These are phyloP conservation scores for Neophaeococcomyces mojaviensis DNA, from an alignment of 2,329 filamentous ascomycete species.

Conservation along the genomic window DNA sequence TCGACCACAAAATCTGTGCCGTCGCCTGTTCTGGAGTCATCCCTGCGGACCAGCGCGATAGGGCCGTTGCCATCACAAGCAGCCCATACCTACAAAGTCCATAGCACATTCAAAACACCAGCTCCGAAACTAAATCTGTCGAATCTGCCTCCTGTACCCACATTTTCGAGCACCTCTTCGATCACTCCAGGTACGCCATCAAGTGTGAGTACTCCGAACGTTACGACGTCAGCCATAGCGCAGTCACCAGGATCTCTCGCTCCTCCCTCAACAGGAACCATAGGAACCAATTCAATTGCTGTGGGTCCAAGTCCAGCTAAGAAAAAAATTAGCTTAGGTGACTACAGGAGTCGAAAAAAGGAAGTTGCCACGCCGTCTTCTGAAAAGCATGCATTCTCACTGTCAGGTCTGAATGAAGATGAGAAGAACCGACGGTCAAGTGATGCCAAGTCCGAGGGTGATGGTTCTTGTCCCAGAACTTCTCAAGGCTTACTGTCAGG, in stretches of 20 bases:
- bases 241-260: slow-evolving; percentile 27
- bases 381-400: slow-evolving; percentile 28
- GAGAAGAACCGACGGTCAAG: background rate
- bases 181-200: slow-evolving; percentile 23
- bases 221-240: slow-evolving; percentile 26
- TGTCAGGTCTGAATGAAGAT: background rate
- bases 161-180: slow-evolving; percentile 23
- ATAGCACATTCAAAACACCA: slow-evolving; percentile 10
- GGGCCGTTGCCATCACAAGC: slow-evolving; percentile 22
- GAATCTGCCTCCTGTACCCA: slow-evolving; percentile 23
- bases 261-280: slow-evolving; percentile 24
- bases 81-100: slow-evolving; percentile 18
- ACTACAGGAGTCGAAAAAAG: slow-evolving; percentile 39
- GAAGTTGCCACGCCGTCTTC: slow-evolving; percentile 30
- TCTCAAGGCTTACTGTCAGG: background rate
- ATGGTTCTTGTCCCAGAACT: background rate
- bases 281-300: slow-evolving; percentile 23
- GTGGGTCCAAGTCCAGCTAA: slow-evolving; percentile 41
- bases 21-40: slow-evolving; percentile 6
- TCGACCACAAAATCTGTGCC: slow-evolving; percentile 6
- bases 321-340: slow-evolving; percentile 45
- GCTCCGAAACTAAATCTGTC: slow-evolving; percentile 33
- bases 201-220: slow-evolving; percentile 18
- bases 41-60: background rate
- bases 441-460: slow-evolving; percentile 1